Conservation (phyloP, 306 rosid genomes). For the Quercus wislizeni region DNA sequence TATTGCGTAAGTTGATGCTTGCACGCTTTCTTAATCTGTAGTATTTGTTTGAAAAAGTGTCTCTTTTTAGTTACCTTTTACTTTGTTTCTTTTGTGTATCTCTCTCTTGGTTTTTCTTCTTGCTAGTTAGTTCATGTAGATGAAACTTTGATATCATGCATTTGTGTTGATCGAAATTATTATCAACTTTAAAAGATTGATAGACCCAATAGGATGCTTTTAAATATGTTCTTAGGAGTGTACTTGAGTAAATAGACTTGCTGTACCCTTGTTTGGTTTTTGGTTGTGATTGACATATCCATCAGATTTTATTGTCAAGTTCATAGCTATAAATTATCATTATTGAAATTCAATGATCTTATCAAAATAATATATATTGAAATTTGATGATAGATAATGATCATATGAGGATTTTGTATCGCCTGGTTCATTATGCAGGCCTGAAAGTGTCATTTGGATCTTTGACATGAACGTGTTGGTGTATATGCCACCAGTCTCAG, state of each 20-base stretch:
- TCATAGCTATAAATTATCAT: background rate
- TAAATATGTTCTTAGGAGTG: background rate
- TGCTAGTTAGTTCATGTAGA: background rate
- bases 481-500: background rate
- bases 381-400: background rate
- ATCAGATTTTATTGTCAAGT: background rate
- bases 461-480: background rate
- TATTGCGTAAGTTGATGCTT: constrained; percentile 63
- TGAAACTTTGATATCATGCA: constrained; percentile 7
- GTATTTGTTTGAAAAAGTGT: constrained; percentile 1
- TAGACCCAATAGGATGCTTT: background rate
- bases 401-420: background rate
- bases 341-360: too few species aligned
- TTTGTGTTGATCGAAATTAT: background rate
- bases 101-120: background rate
- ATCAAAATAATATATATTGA: background rate
- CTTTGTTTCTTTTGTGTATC: background rate
- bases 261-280: background rate
- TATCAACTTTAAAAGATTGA: background rate
- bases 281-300: background rate
- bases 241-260: background rate
- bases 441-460: background rate
- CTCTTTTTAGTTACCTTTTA: background rate
- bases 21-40: background rate
- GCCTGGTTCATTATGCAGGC: background rate